Base-by-base conservation (phyloP, 495 filamentous ascomycete genomes). In the Aspergillus egyptiacus region DNA sequence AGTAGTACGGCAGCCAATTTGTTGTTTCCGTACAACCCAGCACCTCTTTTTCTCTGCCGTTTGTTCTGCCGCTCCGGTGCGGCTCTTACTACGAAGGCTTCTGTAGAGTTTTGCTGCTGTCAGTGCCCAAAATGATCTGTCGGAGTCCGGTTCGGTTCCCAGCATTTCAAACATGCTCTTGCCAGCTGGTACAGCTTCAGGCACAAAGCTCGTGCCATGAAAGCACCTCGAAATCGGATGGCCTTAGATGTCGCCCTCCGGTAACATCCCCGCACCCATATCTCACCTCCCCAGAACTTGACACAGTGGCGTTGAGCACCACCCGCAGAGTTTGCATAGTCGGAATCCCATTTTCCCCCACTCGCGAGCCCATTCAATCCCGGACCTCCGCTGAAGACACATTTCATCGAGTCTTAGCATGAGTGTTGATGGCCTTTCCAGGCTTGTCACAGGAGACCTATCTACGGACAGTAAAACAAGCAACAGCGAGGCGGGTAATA, bases 381-480 rank as follows among this genome's bases (percentile, higher is more conserved):
- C 43, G 24, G 44, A 30, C 25, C 31, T 51, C 32, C 15, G 18
- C 39, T 22, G 14, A 32, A 48, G 18, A 18, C 15, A 13, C 15
- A 19, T n/a, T 45, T 24, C 37, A 32, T 42, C 43, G 27, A 39
- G 22, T 24, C 41, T 44, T 30, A 27, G 36, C 20, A 44, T 19
- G 20, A 25, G 32, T 42, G 18, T 30, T 13, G 9, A 35, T 28
- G 30, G 17, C 11, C 27, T 34, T 41, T 37, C 36, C 46, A 32
- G 19, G 31, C 34, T 38, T 24, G 20, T 34, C 48, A 44, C 43
- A 49, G 14, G 20, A 52, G 11, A 42, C 37, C 54, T 46, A 46
- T 56, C 54, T 56, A 56, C 54, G 36, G 39, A 46, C 27, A 47
- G 46, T 49, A 50, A 50, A 55, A 50, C 27, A 43, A 25, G 32